phyloP scores from a whole-genome alignment of 2,329 filamentous ascomycete genomes.

The Aspergillus texensis region DNA sequence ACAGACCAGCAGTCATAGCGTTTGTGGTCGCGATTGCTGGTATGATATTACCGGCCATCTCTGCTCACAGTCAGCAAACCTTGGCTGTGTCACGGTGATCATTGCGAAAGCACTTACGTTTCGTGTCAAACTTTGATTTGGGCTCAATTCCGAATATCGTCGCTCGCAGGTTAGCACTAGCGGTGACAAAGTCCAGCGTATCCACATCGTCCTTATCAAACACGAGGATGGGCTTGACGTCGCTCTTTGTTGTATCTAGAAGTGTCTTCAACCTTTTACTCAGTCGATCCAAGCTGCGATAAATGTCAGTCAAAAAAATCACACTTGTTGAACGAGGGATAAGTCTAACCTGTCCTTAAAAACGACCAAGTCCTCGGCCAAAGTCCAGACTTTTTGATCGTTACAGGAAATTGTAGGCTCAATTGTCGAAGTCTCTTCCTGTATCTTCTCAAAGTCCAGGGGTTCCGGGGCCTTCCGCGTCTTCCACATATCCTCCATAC shows the following conservation, averaged over 20 bases:
- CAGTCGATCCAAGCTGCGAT: conserved; percentile 67
- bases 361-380: conserved; percentile 80
- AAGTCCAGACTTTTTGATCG: conserved; percentile 78
- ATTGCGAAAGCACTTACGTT: conserved; percentile 54
- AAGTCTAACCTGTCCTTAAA: conserved; percentile 71
- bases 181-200: conserved; percentile 90
- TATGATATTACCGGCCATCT: conserved; percentile 99
- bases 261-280: conserved; percentile 71
- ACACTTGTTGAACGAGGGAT: background rate
- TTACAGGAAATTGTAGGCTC: conserved; percentile 59
- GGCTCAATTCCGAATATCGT: conserved; percentile 84
- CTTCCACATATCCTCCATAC: conserved; percentile 98
- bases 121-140: conserved; percentile 93
- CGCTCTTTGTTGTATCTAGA: conserved; percentile 53
- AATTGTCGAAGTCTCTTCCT: conserved; percentile 55
- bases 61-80: conserved; percentile 40
- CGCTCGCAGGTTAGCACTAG: conserved; percentile 87
- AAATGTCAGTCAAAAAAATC: conserved; percentile 18
- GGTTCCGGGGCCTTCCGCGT: conserved; percentile 72
- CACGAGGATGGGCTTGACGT: conserved; percentile 63
- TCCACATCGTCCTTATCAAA: conserved; percentile 98
- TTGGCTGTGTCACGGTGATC: background rate
- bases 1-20: conserved; percentile 90
- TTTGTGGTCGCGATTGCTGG: conserved; percentile 98
- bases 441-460: conserved; percentile 68